Evolutionary conservation across 2,329 filamentous ascomycete genomes (phyloP), one percentile per base, ranked within the genome.

Genomic region (Chaetothyriales sp.): DNA sequence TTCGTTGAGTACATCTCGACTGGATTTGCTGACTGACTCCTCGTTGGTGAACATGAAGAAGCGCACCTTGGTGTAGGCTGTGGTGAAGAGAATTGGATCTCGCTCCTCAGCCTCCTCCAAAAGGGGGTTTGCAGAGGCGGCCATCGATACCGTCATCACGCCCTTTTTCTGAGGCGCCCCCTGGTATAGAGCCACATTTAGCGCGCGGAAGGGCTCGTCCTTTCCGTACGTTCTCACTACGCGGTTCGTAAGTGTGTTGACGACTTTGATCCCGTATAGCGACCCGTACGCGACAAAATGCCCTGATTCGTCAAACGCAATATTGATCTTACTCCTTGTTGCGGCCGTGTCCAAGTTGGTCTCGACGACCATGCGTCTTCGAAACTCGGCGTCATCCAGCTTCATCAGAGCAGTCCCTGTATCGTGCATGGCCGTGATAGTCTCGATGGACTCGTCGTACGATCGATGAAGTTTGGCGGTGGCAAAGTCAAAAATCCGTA

Each of bases 21-120:
- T 83, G 6, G 85, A 84, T 67, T 90, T 94, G 59, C 82, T 84
- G 49, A 92, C 77, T 20, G 88, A 85, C 40, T 83, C 79, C 43
- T 95, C 86, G 66, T 95, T 94, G 37, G 87, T 95, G 69, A 95
- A 98, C 81, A 97, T 89, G 76, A 95, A 98, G 71, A 98, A 98
- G 43, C 94, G 85, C 25, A 85, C 80, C 69, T 95, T 97, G 56
- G 83, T 85, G 46, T 86, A 83, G 0, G 83, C 90, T 0, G 92
- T 97, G 8, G 80, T 77, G 45, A 94, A 78, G 6, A 98, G 74
- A 64, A 97, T 90, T 0, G 94, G 89, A 65, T 98, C 92, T 55
- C 89, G 79, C 18, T 82, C 80, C 68, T 95, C 90, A 1, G 92
- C 87, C 72, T 95, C 89, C 64, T 92, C 86, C 2, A 98, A 77